These are phyloP conservation scores for Cudoniella acicularis DNA, from an alignment of 495 filamentous ascomycete genomes.

Conservation along the genomic window DNA sequence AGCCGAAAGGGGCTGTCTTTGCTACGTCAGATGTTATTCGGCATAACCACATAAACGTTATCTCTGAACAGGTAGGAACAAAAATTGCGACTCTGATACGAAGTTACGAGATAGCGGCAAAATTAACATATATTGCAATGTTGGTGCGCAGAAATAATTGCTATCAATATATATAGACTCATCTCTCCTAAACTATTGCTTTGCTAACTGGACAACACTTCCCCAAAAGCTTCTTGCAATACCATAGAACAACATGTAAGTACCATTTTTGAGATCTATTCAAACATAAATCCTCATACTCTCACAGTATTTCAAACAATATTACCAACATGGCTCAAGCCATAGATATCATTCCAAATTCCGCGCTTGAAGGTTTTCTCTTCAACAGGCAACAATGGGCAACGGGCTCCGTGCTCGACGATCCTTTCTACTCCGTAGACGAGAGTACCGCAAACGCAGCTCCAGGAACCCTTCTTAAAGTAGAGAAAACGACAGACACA, in stretches of 20 bases:
- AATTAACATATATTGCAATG: too few species aligned
- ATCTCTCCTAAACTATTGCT: too few species aligned
- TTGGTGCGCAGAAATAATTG: too few species aligned
- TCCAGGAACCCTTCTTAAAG: background rate
- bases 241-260: too few species aligned
- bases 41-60: background rate
- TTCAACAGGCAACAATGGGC: background rate
- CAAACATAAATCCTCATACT: too few species aligned
- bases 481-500: background rate
- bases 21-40: background rate
- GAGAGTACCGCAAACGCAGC: background rate
- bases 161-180: too few species aligned
- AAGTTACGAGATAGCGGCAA: too few species aligned
- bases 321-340: background rate
- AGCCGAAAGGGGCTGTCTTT: background rate
- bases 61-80: background rate
- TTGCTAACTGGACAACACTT: too few species aligned
- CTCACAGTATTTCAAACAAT: too few species aligned
- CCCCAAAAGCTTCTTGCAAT: too few species aligned
- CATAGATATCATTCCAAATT: background rate
- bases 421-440: background rate
- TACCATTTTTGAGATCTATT: too few species aligned
- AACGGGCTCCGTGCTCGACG: background rate
- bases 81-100: background rate
- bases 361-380: background rate